phyloP scores from a whole-genome alignment of 2,329 filamentous ascomycete species.

The Dendryphion nanum region DNA sequence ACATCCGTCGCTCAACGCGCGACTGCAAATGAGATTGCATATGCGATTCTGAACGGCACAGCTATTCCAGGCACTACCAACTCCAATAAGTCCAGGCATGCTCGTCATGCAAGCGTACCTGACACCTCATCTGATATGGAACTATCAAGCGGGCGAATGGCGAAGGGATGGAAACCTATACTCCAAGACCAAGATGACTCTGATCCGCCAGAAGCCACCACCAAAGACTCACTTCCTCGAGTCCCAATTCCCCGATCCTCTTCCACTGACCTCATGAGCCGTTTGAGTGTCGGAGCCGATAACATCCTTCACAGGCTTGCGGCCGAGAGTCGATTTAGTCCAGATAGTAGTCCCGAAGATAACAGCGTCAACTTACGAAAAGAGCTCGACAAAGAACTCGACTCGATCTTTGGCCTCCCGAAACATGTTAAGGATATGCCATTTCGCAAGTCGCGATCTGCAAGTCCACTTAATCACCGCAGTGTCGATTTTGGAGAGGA shows the following conservation, averaged over 20 bases:
- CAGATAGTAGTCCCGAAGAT: conserved; percentile 18
- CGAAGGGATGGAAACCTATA: conserved; percentile 18
- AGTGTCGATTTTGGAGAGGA: conserved; percentile 3
- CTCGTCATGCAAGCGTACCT: conserved; percentile 17
- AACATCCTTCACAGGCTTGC: no score
- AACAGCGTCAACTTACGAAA: conserved; percentile 6
- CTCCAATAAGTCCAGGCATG: conserved; percentile 7
- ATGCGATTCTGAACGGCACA: conserved; percentile 21
- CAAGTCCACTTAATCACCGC: conserved; percentile 9
- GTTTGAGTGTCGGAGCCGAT: no score
- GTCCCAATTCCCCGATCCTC: conserved; percentile 11
- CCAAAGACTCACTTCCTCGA: no score
- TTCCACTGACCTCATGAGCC: conserved; percentile 16
- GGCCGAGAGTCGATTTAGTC: conserved; percentile 18
- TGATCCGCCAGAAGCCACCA: background rate
- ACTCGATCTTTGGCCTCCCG: conserved; percentile 3
- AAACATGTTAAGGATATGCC: no score
- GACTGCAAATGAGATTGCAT: conserved; percentile 15
- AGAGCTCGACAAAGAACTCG: conserved; percentile 13
- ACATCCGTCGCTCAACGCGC: conserved; percentile 8
- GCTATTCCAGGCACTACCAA: conserved; percentile 9
- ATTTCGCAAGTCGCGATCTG: conserved; percentile 12
- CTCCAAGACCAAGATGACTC: conserved; percentile 4
- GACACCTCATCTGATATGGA: conserved; percentile 5
- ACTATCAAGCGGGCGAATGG: background rate